These are phyloP conservation scores for Phytophthora tentaculata DNA, from an alignment of 352 stramenopile species.

Conservation along the genomic window DNA sequence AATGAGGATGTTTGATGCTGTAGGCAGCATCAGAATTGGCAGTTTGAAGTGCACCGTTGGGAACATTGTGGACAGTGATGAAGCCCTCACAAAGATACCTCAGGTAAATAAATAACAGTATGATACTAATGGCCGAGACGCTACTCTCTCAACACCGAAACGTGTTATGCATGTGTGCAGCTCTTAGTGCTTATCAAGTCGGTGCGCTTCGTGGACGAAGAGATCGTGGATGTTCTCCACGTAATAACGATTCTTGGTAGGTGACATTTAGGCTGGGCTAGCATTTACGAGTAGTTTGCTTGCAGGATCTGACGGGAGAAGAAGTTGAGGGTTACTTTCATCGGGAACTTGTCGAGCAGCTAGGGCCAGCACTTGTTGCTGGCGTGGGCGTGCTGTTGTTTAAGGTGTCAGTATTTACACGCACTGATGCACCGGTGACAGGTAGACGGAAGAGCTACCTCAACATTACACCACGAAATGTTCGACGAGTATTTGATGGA, in stretches of 20 bases:
- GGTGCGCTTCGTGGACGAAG: slow-evolving; percentile 81
- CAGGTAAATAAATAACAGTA: slow-evolving; percentile 46
- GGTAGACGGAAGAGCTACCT: slow-evolving; percentile 65
- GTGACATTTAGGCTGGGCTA: not conserved
- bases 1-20: slow-evolving; percentile 1
- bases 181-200: slow-evolving; percentile 84
- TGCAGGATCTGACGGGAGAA: slow-evolving; percentile 78
- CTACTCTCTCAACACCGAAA: not conserved
- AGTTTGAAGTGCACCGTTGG: slow-evolving; percentile 63
- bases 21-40: slow-evolving; percentile 75
- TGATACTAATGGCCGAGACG: not conserved
- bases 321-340: slow-evolving; percentile 87
- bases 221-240: slow-evolving; percentile 80
- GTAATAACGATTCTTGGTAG: slow-evolving; percentile 32
- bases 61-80: slow-evolving; percentile 66
- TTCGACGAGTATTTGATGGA: slow-evolving; percentile 59
- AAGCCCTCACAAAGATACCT: slow-evolving; percentile 60
- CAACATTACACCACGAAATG: slow-evolving; percentile 75
- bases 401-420: slow-evolving; percentile 74
- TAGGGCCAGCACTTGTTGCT: slow-evolving; percentile 59
- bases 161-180: slow-evolving; percentile 22
- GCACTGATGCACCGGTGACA: slow-evolving; percentile 52
- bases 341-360: slow-evolving; percentile 74
- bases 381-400: slow-evolving; percentile 65
- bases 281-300: not conserved